Conservation (phyloP, 495 filamentous ascomycete genomes). For the Trypethelium eluteriae region DNA sequence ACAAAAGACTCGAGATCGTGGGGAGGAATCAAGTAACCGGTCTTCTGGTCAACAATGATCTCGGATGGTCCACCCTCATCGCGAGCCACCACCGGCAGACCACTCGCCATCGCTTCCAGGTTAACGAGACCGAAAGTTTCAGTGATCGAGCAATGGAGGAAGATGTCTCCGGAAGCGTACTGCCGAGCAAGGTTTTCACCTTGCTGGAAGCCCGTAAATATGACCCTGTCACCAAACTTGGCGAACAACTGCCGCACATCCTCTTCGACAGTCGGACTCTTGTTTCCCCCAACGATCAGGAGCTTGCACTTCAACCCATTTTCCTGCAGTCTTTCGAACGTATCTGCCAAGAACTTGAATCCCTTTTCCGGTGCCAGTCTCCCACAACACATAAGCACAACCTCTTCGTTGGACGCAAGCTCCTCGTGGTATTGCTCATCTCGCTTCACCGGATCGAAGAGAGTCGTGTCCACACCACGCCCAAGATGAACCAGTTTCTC, state of each 20-base stretch:
- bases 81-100: slow-evolving; percentile 54
- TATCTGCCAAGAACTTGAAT: slow-evolving; percentile 53
- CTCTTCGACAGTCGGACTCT: slow-evolving; percentile 48
- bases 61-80: slow-evolving; percentile 59
- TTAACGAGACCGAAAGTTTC: slow-evolving; percentile 61
- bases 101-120: slow-evolving; percentile 59
- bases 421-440: slow-evolving; percentile 41
- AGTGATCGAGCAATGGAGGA: slow-evolving; percentile 57
- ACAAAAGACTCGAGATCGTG: slow-evolving; percentile 48
- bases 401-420: slow-evolving; percentile 50
- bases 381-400: slow-evolving; percentile 52
- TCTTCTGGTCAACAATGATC: slow-evolving; percentile 48
- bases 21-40: slow-evolving; percentile 51
- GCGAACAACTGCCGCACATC: slow-evolving; percentile 48
- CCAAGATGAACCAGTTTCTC: slow-evolving; percentile 48
- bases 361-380: slow-evolving; percentile 59
- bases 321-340: slow-evolving; percentile 42
- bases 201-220: slow-evolving; percentile 52
- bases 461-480: slow-evolving; percentile 52
- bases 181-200: slow-evolving; percentile 47
- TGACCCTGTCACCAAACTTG: slow-evolving; percentile 41
- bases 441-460: slow-evolving; percentile 46
- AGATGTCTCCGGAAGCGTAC: slow-evolving; percentile 55
- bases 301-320: slow-evolving; percentile 51
- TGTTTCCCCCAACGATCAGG: slow-evolving; percentile 55